These are phyloP conservation scores for Ophiostoma piceae DNA, from an alignment of 2,329 filamentous ascomycete species.

Conservation along the genomic window DNA sequence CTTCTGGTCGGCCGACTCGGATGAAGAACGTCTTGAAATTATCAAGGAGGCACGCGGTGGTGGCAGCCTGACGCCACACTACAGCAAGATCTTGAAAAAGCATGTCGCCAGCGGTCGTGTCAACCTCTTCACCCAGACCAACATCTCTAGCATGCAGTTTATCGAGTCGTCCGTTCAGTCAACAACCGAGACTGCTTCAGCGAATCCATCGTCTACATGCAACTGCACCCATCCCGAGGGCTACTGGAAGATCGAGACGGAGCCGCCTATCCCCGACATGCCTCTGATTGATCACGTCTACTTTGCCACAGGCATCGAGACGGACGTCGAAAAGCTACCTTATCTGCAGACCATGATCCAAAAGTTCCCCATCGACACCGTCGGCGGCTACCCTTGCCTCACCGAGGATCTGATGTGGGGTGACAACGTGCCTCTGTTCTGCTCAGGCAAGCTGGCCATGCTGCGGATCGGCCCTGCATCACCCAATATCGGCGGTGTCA, in stretches of 20 bases:
- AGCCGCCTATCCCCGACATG: constrained; percentile 48
- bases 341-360: constrained; percentile 55
- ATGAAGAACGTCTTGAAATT: constrained; percentile 62
- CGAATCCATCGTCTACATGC: neutral
- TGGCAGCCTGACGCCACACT: constrained; percentile 68
- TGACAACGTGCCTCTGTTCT: constrained; percentile 55
- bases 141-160: neutral
- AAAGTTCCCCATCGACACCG: constrained; percentile 56
- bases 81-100: constrained; percentile 59
- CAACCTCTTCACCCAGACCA: constrained; percentile 44
- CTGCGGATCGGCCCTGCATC: constrained; percentile 26
- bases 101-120: constrained; percentile 51
- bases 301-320: constrained; percentile 67
- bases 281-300: constrained; percentile 64
- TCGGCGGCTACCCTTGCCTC: constrained; percentile 65
- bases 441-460: constrained; percentile 26
- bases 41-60: constrained; percentile 63
- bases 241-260: constrained; percentile 45
- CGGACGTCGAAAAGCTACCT: constrained; percentile 56
- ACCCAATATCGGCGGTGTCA: constrained; percentile 27
- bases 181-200: neutral
- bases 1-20: constrained; percentile 71
- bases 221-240: constrained; percentile 14
- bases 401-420: constrained; percentile 74
- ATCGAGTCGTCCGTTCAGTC: neutral